A percentile compares a stretch with the other conserved stretches of the same genome.
Conservation (phyloP, 2,329 filamentous ascomycete species). For the Pseudovirgaria hyperparasitica region DNA sequence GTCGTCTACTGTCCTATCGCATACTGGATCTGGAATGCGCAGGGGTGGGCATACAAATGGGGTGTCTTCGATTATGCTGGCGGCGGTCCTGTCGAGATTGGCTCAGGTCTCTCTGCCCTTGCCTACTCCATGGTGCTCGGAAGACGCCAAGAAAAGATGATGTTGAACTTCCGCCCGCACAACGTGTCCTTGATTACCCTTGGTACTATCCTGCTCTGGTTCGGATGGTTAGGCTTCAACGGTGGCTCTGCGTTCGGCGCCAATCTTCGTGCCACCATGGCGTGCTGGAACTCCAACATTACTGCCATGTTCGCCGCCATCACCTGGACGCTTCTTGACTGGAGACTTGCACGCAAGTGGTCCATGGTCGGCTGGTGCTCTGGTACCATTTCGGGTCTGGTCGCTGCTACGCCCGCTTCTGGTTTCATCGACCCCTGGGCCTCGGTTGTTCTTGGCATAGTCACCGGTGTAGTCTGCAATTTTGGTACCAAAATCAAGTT, state of each 20-base stretch:
- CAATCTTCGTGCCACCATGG: slow-evolving; percentile 87
- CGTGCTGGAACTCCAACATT: slow-evolving; percentile 95
- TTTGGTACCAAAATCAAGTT: slow-evolving; percentile 74
- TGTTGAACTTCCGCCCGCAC: slow-evolving; percentile 98
- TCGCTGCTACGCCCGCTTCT: slow-evolving; percentile 74
- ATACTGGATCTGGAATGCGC: slow-evolving; percentile 92
- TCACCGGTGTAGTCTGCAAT: slow-evolving; percentile 60
- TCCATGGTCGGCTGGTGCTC: slow-evolving; percentile 90
- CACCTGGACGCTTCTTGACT: slow-evolving; percentile 93
- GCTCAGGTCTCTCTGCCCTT: slow-evolving; percentile 80
- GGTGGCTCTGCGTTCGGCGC: slow-evolving; percentile 89
- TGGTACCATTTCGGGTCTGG: slow-evolving; percentile 73
- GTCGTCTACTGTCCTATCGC: slow-evolving; percentile 94
- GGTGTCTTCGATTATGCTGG: slow-evolving; percentile 95
- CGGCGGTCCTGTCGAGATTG: slow-evolving; percentile 94
- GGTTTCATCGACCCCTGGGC: slow-evolving; percentile 63
- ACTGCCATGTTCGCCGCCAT: slow-evolving; percentile 86
- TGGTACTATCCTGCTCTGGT: slow-evolving; percentile 92
- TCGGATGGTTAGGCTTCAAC: slow-evolving; percentile 98
- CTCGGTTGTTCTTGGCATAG: slow-evolving; percentile 46
- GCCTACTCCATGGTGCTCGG: slow-evolving; percentile 95
- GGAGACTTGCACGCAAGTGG: slow-evolving; percentile 87
- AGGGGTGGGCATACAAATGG: slow-evolving; percentile 84
- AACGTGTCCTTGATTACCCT: slow-evolving; percentile 96
- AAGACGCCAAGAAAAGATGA: slow-evolving; percentile 96